Conservation (phyloP, 768 basidiomycete species). For the Termitomyces heimii region DNA sequence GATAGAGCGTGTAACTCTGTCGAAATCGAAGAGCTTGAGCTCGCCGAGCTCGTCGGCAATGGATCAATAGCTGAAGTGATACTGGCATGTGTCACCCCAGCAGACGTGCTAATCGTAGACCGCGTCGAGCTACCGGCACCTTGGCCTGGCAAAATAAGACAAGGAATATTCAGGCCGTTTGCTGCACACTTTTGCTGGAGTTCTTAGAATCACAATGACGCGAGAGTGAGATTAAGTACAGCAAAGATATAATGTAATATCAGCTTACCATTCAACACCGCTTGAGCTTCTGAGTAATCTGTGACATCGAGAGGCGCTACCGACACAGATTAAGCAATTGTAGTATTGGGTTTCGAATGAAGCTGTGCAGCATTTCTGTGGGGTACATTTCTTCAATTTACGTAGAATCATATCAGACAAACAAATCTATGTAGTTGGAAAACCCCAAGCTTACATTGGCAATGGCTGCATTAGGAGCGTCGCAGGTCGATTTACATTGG, state of each 20-base stretch:
- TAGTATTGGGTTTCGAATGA: constrained; percentile 34
- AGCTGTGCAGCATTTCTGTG: constrained; percentile 30
- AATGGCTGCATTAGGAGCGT: constrained; percentile 18
- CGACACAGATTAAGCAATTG: constrained; percentile 35
- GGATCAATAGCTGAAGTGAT: neutral
- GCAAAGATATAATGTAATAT: neutral
- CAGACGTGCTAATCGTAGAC: neutral
- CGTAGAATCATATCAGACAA: neutral
- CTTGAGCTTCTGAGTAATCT: constrained; percentile 24
- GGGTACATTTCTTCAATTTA: constrained; percentile 20
- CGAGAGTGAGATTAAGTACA: neutral
- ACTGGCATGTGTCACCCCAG: neutral
- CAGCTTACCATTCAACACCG: constrained; percentile 8
- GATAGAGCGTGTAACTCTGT: neutral
- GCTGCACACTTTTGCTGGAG: neutral
- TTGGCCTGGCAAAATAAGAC: neutral
- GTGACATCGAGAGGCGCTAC: constrained; percentile 17
- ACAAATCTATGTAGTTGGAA: neutral
- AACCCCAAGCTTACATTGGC: constrained; percentile 10
- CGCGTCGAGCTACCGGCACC: neutral
- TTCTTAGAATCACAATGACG: neutral
- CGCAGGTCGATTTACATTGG: constrained; percentile 26
- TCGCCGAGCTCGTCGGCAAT: neutral
- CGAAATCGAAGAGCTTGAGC: neutral
- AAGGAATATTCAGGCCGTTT: neutral